These are phyloP conservation scores for Pythium coloratum DNA, from an alignment of 352 stramenopile genomes.

Conservation along the genomic window DNA sequence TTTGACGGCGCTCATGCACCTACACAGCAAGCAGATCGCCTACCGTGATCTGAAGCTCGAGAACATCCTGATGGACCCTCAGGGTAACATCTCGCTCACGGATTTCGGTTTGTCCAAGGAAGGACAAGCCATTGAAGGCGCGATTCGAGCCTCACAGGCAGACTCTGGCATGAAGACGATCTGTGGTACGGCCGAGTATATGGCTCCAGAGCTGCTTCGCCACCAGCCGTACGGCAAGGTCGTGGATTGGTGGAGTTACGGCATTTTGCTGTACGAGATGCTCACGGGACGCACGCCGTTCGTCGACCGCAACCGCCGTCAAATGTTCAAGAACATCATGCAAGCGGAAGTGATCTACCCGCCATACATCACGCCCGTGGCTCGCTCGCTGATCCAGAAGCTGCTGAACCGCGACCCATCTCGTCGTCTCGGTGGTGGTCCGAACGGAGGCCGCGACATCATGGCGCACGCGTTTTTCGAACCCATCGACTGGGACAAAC, in stretches of 20 bases:
- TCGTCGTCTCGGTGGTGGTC: slow-evolving; percentile 89
- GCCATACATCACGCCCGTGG: slow-evolving; percentile 77
- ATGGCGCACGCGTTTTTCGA: slow-evolving; percentile 89
- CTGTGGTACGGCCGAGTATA: slow-evolving; percentile 88
- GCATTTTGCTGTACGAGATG: slow-evolving; percentile 89
- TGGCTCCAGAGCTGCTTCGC: slow-evolving; percentile 81
- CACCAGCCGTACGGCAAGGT: slow-evolving; percentile 89
- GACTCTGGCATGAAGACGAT: slow-evolving; percentile 89
- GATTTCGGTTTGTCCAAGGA: slow-evolving; percentile 90
- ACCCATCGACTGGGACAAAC: slow-evolving; percentile 83
- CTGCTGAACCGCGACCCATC: slow-evolving; percentile 94
- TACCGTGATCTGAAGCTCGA: slow-evolving; percentile 90
- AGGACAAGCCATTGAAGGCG: slow-evolving; percentile 77
- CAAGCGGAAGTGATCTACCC: slow-evolving; percentile 87
- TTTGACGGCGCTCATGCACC: slow-evolving; percentile 84
- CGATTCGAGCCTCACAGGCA: slow-evolving; percentile 77
- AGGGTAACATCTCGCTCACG: slow-evolving; percentile 86
- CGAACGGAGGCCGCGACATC: slow-evolving; percentile 83
- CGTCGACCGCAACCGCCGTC: slow-evolving; percentile 83
- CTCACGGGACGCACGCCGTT: slow-evolving; percentile 86
- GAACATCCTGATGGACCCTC: slow-evolving; percentile 89
- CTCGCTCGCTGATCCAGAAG: slow-evolving; percentile 80
- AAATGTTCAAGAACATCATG: slow-evolving; percentile 93
- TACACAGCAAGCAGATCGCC: slow-evolving; percentile 88
- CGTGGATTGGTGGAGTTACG: slow-evolving; percentile 91